These are phyloP conservation scores for Phyllostachys edulis DNA, from an alignment of 176 grass and related monocot species.

Conservation along the genomic window DNA sequence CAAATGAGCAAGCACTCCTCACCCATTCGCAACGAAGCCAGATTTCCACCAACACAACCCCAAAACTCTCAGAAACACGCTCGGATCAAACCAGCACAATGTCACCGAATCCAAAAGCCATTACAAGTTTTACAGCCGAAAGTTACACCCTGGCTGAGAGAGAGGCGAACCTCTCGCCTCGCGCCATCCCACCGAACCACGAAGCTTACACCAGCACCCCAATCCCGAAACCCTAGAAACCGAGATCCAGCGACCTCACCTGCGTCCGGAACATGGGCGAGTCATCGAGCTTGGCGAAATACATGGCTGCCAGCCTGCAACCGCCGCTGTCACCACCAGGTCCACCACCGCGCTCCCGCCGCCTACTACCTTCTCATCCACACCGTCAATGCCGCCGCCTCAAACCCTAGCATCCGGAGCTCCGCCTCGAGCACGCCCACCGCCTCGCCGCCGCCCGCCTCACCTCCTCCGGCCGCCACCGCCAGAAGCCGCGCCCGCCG, in stretches of 20 bases:
- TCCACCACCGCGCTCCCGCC: background rate
- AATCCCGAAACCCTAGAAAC: background rate
- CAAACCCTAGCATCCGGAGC: background rate
- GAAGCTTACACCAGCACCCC: background rate
- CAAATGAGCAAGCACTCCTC: background rate
- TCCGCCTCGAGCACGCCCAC: background rate
- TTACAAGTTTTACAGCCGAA: background rate
- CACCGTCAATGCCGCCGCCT: slow-evolving; percentile 6
- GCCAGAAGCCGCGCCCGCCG: slow-evolving; percentile 5
- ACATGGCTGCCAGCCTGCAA: slow-evolving; percentile 50
- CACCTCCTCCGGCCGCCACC: background rate
- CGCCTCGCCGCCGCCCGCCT: slow-evolving; percentile 28
- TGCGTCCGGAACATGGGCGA: slow-evolving; percentile 83
- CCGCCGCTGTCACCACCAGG: background rate
- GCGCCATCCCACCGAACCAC: background rate
- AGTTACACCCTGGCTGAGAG: background rate
- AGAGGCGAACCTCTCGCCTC: background rate
- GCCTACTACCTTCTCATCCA: slow-evolving; percentile 43
- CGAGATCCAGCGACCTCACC: slow-evolving; percentile 53
- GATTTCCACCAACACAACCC: background rate
- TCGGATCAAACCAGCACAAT: background rate
- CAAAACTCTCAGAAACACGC: background rate
- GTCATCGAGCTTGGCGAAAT: slow-evolving; percentile 73
- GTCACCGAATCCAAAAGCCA: background rate
- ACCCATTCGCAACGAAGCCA: background rate